Evolutionary conservation across 2,329 filamentous ascomycete genomes (phyloP), one percentile per base, ranked within the genome.

Genomic region (Claviceps maximensis): DNA sequence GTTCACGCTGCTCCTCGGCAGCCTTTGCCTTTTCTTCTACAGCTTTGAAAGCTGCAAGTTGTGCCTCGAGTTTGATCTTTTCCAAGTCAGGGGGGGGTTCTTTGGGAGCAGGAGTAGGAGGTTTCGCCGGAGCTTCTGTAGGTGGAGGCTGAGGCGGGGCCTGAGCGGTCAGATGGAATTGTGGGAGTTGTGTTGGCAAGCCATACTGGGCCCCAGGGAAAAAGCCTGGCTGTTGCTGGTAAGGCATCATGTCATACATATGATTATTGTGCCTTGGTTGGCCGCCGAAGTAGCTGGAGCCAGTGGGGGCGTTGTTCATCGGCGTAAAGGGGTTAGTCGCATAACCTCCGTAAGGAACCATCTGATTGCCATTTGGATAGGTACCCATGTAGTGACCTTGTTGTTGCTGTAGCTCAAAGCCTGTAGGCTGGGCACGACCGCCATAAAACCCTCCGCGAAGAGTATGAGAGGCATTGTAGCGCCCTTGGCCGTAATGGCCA

Each of bases 1-100:
- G 56, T 49, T 74, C 71, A 4, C 65, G 66, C 53, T 72, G 68
- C 59, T 67, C 71, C 36, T 73, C 70, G 10, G 69, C 71, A 12
- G 72, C 72, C 51, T 74, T 74, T 55, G 68, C 70, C 56, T 66
- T 69, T 31, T 71, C 72, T 53, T 74, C 67, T 31, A 71, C 71
- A 4, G 65, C 68, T 56, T 78, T 72, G 45, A 78, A 70, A 10
- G 69, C 67, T 13, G 74, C 72, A 17, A 87, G 66, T 59, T 84
- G 76, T 56, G 79, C 74, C 56, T 83, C 76, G 53, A 84, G 74
- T n/a, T 72, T 71, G 56, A 84, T 71, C 60, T 80, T 80, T 53
- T 84, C 77, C 1, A 77, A 73, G 51, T 84, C 78, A 31, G 62
- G 62, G 13, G 65, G 63, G 15, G 68, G 67, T 54, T 71, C 70